Evolutionary conservation across 2,329 filamentous ascomycete genomes (phyloP), one percentile per base, ranked within the genome.

Genomic region (Kalmusia sp.): DNA sequence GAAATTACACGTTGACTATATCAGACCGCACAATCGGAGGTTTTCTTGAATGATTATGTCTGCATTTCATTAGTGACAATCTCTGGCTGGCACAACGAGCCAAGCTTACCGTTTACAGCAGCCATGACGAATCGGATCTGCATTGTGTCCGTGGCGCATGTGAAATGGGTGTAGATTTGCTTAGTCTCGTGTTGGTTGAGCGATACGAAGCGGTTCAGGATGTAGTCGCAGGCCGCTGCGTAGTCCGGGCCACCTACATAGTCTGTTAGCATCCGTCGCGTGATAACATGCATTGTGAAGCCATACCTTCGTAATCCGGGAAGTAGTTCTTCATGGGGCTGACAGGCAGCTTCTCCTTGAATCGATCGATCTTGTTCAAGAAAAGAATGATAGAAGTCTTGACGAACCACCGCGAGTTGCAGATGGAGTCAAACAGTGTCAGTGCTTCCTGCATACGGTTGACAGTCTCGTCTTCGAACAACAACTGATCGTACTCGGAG

Each of bases 21-120:
- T 97, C 77, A 98, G 83, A 84, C 93, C 93, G 79, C 93, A 97
- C 77, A 96, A 85, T 77, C 95, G 90, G 62, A 99, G 87, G 81
- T 99, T 99, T 81, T 98, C 95, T 82, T 99, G 95, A 77, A 99
- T 99, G 80, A 99, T 99, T 77, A 99, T 99, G 80, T 99, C 95
- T 96, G 64, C 2, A 45, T 21, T 1, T 40, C 5, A 50, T 89
- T 79, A 87, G 80, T 25, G 33, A 17, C 3, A 39, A 45, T 6
- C 19, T 11, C 46, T 57, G 34, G 6, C 17, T 7, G 49, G 17
- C 31, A 49, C 25, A 15, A 11, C 6, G 11, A 34, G 24, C 19
- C 0, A 9, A 40, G 51, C 88, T 71, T 84, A 96, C 93, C 93
- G 80, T 99, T 99, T 72, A 99, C 95, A 65, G 95, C 95, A 58